phyloP scores from a whole-genome alignment of 1,139 yeast genomes.

The Geotrichum macrosporum region DNA sequence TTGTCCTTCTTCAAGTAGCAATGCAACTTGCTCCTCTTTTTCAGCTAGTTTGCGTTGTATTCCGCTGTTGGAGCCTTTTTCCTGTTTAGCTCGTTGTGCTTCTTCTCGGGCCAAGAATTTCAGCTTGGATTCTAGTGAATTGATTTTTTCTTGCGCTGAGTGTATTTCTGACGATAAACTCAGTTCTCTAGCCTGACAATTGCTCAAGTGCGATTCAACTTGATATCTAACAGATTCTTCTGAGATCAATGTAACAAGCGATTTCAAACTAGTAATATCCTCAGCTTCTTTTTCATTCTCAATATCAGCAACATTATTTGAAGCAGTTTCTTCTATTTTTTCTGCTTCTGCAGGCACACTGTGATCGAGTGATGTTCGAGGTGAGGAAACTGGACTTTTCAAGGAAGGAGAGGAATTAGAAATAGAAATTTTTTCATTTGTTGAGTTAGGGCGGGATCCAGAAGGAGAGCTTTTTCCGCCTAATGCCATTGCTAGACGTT shows the following conservation, averaged over 20 bases:
- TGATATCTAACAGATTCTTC: neutral
- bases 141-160: conserved; percentile 25
- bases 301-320: neutral
- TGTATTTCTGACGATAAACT: conserved; percentile 22
- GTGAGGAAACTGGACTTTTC: conserved; percentile 13
- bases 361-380: conserved; percentile 14
- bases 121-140: conserved; percentile 31
- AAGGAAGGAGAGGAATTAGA: conserved; percentile 8
- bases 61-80: conserved; percentile 26
- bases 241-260: neutral
- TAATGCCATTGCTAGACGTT: conserved; percentile 77
- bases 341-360: neutral
- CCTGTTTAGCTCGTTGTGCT: conserved; percentile 29
- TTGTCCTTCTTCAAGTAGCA: conserved; percentile 73
- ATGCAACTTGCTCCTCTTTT: conserved; percentile 54
- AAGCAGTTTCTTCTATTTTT: neutral
- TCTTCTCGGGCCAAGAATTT: conserved; percentile 30
- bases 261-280: neutral
- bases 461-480: conserved; percentile 32
- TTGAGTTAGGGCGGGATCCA: neutral
- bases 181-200: conserved; percentile 12
- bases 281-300: neutral
- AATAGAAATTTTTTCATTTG: conserved; percentile 9
- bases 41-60: conserved; percentile 38
- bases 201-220: conserved; percentile 14